A percentile compares a stretch with the other conserved stretches of the same genome.
phyloP scores from a whole-genome alignment of 805 yeast species.

The Ogataea paradorogensis region DNA sequence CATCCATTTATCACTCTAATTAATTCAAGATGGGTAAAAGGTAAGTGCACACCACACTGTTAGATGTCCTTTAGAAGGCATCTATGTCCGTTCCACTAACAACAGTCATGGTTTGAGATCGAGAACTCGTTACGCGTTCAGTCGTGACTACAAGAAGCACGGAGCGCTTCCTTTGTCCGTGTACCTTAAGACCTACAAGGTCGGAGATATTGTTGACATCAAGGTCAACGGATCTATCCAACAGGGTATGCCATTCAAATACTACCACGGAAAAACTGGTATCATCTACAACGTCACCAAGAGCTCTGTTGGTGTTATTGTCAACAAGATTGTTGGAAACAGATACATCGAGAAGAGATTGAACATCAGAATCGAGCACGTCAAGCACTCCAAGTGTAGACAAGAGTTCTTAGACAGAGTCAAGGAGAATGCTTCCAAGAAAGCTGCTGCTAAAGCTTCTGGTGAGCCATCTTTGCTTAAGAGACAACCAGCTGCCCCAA shows the following conservation, averaged over 20 bases:
- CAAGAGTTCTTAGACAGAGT: constrained; percentile 98
- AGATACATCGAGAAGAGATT: constrained; percentile 99
- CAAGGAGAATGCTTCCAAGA: constrained; percentile 91
- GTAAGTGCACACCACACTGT: constrained; percentile 47
- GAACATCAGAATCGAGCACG: constrained; percentile 97
- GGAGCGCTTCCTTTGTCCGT: constrained; percentile 93
- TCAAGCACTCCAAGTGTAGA: constrained; percentile 99
- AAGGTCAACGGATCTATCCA: constrained; percentile 99
- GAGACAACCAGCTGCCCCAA: constrained; percentile 99
- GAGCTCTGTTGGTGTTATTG: constrained; percentile 95
- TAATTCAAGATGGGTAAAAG: constrained; percentile 49
- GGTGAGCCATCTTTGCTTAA: constrained; percentile 89
- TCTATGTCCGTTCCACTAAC: constrained; percentile 1
- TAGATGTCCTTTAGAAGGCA: constrained; percentile 85
- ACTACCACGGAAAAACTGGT: constrained; percentile 99
- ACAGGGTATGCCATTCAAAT: constrained; percentile 99
- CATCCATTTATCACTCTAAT: constrained; percentile 6
- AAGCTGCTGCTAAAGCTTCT: constrained; percentile 89
- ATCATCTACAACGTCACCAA: constrained; percentile 98
- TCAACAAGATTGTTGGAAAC: constrained; percentile 98
- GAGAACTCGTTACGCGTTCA: constrained; percentile 99
- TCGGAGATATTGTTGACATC: constrained; percentile 99
- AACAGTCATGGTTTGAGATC: constrained; percentile 98
- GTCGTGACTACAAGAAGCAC: constrained; percentile 98
- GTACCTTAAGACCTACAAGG: constrained; percentile 96